These are phyloP conservation scores for Pseudocercospora cruenta DNA, from an alignment of 2,329 filamentous ascomycete genomes.

Conservation along the genomic window DNA sequence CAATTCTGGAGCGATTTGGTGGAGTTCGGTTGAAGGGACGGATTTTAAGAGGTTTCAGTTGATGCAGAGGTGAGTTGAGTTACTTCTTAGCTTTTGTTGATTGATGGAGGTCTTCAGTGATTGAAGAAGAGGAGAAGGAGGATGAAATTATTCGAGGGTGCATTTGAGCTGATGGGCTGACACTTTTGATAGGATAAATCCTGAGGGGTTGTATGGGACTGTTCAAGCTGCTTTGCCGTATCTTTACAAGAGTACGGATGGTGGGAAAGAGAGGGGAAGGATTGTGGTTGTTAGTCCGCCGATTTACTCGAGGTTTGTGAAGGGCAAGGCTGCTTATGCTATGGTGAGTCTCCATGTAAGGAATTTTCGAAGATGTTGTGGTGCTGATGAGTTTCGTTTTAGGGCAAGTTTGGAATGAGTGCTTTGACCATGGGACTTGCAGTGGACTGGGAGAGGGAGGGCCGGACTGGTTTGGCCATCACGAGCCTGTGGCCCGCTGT, in stretches of 20 bases:
- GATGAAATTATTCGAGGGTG: too few species aligned
- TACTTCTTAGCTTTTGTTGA: too few species aligned
- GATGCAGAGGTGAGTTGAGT: constrained; percentile 66
- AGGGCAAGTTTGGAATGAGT: constrained; percentile 64
- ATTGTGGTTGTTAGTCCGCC: constrained; percentile 81
- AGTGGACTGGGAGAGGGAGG: constrained; percentile 76
- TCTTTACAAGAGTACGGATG: constrained; percentile 54
- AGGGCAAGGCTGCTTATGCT: constrained; percentile 84
- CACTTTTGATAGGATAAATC: constrained; percentile 65
- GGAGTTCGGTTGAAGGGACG: constrained; percentile 69
- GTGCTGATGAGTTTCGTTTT: constrained; percentile 1
- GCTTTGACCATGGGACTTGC: constrained; percentile 79
- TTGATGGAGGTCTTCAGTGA: too few species aligned
- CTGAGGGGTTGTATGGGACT: constrained; percentile 73
- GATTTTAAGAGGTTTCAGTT: constrained; percentile 57
- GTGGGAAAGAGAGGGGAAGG: constrained; percentile 56
- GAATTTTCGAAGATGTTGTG: too few species aligned
- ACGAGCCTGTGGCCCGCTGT: constrained; percentile 82
- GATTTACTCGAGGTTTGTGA: constrained; percentile 82
- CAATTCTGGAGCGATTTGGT: constrained; percentile 82
- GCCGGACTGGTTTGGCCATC: constrained; percentile 69
- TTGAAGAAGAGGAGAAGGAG: too few species aligned
- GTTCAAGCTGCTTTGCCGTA: constrained; percentile 71
- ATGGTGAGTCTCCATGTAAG: constrained; percentile 44
- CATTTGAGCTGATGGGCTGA: too few species aligned